Conservation (phyloP, 1,139 yeast genomes). For the Suhomyces guaymorum region DNA sequence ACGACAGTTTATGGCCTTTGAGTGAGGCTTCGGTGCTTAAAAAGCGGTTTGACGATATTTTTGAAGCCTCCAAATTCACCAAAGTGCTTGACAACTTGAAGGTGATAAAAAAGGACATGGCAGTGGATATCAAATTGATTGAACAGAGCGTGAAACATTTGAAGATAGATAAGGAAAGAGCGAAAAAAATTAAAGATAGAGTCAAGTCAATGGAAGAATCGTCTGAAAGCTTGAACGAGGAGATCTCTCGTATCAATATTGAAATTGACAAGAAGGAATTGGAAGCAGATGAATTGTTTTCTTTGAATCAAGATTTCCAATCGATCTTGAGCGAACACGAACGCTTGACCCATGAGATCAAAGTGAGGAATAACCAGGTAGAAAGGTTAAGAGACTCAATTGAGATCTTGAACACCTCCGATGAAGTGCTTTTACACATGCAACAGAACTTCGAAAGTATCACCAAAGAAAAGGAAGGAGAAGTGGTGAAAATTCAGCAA, state of each 20-base stretch:
- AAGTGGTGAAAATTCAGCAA: constrained; percentile 35
- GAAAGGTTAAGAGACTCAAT: constrained; percentile 48
- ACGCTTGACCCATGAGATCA: constrained; percentile 50
- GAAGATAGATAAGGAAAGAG: constrained; percentile 70
- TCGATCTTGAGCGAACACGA: constrained; percentile 65
- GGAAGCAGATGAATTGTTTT: constrained; percentile 66
- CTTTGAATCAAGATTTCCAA: constrained; percentile 81
- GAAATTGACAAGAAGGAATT: constrained; percentile 55
- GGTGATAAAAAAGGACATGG: constrained; percentile 72
- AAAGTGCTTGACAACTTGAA: constrained; percentile 85
- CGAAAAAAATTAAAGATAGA: constrained; percentile 55
- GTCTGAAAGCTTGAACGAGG: constrained; percentile 47
- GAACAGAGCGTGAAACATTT: constrained; percentile 79
- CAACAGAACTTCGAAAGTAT: constrained; percentile 56
- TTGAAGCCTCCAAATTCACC: constrained; percentile 91
- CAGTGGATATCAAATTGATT: constrained; percentile 69
- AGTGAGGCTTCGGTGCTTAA: constrained; percentile 88
- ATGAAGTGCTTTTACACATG: constrained; percentile 49
- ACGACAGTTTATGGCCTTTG: constrained; percentile 95
- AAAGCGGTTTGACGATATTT: constrained; percentile 92
- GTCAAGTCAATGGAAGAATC: constrained; percentile 46
- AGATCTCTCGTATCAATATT: constrained; percentile 48
- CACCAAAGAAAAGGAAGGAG: constrained; percentile 12
- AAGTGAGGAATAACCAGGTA: constrained; percentile 49
- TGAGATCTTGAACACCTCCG: constrained; percentile 43